A percentile compares a stretch with the other conserved stretches of the same genome.
Evolutionary conservation across 768 basidiomycete genomes (phyloP).

Genomic region (Tricholoma hemisulphureum): DNA sequence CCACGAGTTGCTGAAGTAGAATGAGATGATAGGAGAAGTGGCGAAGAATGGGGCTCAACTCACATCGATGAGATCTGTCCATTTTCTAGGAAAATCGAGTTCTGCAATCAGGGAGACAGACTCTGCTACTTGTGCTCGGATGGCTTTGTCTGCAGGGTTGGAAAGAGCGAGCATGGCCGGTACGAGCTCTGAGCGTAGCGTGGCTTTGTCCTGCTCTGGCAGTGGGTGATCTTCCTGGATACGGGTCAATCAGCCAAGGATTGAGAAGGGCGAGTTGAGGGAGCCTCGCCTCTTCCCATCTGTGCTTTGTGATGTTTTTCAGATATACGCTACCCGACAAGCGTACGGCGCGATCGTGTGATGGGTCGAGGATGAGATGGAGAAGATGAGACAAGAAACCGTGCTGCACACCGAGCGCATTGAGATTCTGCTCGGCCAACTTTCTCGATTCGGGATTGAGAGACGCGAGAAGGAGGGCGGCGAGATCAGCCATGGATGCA

Average conservation of each 20-base stretch:
- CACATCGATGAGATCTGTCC: slow-evolving; percentile 90
- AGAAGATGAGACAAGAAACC: slow-evolving; percentile 83
- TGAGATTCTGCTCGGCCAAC: slow-evolving; percentile 78
- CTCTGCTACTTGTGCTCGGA: slow-evolving; percentile 88
- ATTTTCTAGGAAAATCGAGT: slow-evolving; percentile 85
- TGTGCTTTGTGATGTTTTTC: slow-evolving; percentile 84
- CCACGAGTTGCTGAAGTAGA: slow-evolving; percentile 74
- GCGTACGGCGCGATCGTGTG: slow-evolving; percentile 66
- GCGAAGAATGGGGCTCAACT: slow-evolving; percentile 28
- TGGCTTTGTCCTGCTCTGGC: slow-evolving; percentile 64
- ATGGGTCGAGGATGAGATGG: slow-evolving; percentile 68
- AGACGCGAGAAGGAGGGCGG: slow-evolving; percentile 70
- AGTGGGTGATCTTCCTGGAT: slow-evolving; percentile 72
- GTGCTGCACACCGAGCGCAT: slow-evolving; percentile 61
- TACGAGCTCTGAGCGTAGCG: slow-evolving; percentile 75
- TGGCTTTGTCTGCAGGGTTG: slow-evolving; percentile 62
- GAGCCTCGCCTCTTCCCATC: slow-evolving; percentile 81
- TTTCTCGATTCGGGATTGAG: slow-evolving; percentile 69
- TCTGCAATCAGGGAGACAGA: slow-evolving; percentile 89
- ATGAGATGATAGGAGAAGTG: neutral
- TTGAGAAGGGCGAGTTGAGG: neutral
- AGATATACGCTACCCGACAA: slow-evolving; percentile 88
- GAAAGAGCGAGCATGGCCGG: slow-evolving; percentile 91
- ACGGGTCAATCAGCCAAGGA: slow-evolving; percentile 1
- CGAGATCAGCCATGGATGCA: slow-evolving; percentile 58